A percentile compares a stretch with the other conserved stretches of the same genome.
Conservation (phyloP, 1,139 yeast genomes). For the Zygosaccharomyces pseudobailii region DNA sequence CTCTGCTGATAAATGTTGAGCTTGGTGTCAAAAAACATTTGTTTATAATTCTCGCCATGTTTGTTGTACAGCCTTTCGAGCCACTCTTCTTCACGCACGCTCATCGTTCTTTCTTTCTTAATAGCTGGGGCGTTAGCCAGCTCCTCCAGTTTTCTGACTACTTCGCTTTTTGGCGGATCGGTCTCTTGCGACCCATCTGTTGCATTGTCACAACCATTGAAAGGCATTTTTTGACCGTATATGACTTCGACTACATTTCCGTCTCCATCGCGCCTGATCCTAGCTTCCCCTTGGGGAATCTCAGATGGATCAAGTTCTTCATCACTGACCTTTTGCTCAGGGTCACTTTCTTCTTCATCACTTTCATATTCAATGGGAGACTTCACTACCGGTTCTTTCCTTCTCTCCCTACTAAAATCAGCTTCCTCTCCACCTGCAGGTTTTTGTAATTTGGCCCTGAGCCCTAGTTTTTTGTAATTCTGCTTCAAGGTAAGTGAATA, state of each 20-base stretch:
- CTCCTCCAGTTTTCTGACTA: constrained; percentile 65
- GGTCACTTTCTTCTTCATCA: constrained; percentile 37
- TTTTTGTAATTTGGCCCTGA: constrained; percentile 58
- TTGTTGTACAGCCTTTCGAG: constrained; percentile 57
- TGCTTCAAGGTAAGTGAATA: constrained; percentile 72
- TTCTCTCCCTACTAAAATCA: constrained; percentile 35
- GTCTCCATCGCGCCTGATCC: constrained; percentile 66
- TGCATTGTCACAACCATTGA: constrained; percentile 30
- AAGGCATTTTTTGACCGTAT: constrained; percentile 52
- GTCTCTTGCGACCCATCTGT: constrained; percentile 30
- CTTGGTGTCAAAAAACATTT: constrained; percentile 89
- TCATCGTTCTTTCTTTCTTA: constrained; percentile 54
- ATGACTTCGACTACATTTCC: constrained; percentile 68
- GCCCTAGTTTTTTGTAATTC: constrained; percentile 74
- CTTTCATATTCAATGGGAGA: constrained; percentile 33
- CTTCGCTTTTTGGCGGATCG: constrained; percentile 39
- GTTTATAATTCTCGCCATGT: constrained; percentile 82
- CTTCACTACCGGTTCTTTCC: constrained; percentile 20
- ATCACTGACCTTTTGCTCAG: constrained; percentile 38
- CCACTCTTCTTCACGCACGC: constrained; percentile 77
- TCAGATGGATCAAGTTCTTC: constrained; percentile 48
- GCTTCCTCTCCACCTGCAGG: constrained; percentile 67
- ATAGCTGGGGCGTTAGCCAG: constrained; percentile 52
- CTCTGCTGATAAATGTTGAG: constrained; percentile 79
- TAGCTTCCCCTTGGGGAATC: constrained; percentile 78